Evolutionary conservation across 2,329 filamentous ascomycete genomes (phyloP).

Genomic region (Xylogone sp.): DNA sequence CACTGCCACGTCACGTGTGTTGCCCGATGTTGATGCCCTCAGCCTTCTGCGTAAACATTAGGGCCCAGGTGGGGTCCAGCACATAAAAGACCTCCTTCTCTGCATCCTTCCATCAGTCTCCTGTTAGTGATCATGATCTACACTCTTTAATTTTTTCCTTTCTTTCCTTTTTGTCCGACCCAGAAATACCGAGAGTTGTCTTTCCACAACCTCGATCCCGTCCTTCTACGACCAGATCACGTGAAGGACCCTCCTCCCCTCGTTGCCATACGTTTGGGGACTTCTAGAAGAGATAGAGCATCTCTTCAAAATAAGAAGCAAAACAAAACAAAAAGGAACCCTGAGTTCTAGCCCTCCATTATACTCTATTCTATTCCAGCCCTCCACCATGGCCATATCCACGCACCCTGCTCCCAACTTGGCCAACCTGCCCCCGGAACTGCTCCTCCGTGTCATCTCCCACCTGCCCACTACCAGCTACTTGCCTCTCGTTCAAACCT

Average conservation of each 20-base stretch:
- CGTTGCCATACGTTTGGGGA: not conserved
- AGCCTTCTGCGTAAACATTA: no score
- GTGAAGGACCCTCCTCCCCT: not conserved
- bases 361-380: not conserved
- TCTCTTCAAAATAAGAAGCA: no score
- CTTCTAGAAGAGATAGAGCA: not conserved
- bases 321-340: no score
- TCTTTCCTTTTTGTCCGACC: no score
- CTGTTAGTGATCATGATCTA: no score
- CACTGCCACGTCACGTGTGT: not conserved
- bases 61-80: no score
- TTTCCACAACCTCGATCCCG: no score
- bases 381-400: not conserved
- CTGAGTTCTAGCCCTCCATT: no score
- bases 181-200: no score
- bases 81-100: no score
- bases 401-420: not conserved
- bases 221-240: not conserved
- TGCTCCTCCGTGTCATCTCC: slow-evolving; percentile 13
- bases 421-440: slow-evolving; percentile 3
- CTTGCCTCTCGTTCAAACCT: slow-evolving; percentile 15
- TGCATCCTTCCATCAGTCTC: no score
- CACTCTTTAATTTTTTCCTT: no score
- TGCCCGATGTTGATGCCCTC: not conserved
- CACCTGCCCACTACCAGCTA: slow-evolving; percentile 12